Evolutionary conservation across 495 filamentous ascomycete genomes (phyloP).

Genomic region (Antarctomyces pellizariae): DNA sequence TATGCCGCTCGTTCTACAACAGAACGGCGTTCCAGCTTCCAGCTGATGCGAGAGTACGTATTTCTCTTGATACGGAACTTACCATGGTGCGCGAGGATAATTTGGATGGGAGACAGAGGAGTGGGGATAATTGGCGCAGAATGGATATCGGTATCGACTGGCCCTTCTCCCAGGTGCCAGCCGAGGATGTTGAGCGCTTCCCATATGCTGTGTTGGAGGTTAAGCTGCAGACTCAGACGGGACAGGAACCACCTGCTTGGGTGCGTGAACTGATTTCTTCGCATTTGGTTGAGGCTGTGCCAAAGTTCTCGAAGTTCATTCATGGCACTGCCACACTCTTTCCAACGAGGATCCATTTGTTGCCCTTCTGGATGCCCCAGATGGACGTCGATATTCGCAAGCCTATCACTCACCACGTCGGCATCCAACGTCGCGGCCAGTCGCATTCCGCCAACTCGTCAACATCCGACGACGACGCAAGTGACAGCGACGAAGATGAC

Average conservation of each 20-base stretch:
- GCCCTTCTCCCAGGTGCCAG: slow-evolving; percentile 73
- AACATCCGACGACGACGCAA: slow-evolving; percentile 53
- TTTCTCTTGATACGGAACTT: slow-evolving; percentile 89
- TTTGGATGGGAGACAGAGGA: slow-evolving; percentile 50
- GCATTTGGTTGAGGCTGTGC: slow-evolving; percentile 91
- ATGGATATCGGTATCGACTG: slow-evolving; percentile 97
- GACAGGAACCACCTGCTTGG: slow-evolving; percentile 95
- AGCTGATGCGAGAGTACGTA: slow-evolving; percentile 85
- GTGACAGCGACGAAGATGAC: slow-evolving; percentile 34
- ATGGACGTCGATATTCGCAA: slow-evolving; percentile 98
- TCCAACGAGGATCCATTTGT: slow-evolving; percentile 64
- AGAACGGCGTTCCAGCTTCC: slow-evolving; percentile 94
- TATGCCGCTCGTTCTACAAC: slow-evolving; percentile 88
- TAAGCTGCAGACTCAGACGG: slow-evolving; percentile 89
- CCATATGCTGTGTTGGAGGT: slow-evolving; percentile 94
- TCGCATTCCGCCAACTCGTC: slow-evolving; percentile 51
- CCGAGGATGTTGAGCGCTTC: slow-evolving; percentile 70
- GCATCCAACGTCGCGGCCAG: slow-evolving; percentile 57
- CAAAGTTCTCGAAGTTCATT: slow-evolving; percentile 99
- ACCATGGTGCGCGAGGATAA: slow-evolving; percentile 92
- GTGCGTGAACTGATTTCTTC: slow-evolving; percentile 76
- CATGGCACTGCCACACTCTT: slow-evolving; percentile 78
- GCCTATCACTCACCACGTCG: slow-evolving; percentile 61
- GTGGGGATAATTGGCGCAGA: slow-evolving; percentile 80
- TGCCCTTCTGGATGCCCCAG: slow-evolving; percentile 95